Evolutionary conservation across 1,284 basidiomycete species (phyloP), one percentile per base, ranked within the genome.

Genomic region (Ceratobasidium sp.): DNA sequence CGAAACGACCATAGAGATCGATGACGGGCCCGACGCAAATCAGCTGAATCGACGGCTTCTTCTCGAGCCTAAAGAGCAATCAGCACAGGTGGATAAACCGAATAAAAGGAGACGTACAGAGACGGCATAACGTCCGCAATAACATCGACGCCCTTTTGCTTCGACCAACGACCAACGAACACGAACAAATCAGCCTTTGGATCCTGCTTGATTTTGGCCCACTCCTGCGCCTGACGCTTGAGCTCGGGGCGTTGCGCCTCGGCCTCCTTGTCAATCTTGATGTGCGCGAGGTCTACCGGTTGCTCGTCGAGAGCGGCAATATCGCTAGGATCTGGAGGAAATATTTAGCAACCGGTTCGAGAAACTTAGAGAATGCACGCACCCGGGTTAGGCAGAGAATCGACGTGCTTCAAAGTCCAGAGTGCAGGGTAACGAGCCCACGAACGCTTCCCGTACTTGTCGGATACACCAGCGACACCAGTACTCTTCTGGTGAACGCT

Each of bases 141-240:
- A 67, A 97, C 86, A 85, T 97, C 95, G 40, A 97, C 95, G 82
- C 95, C 95, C 85, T 97, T 97, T 84, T 97, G 95, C 85, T 97
- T 97, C 3, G 95, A 97, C 95, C 95, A 97, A 80, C 95, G 92
- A 83, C 95, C 95, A 80, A 97, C 95, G 84, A 97, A 97, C 80
- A 97, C 95, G 82, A 97, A 97, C 62, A 97, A 84, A 83, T 96
- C 95, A 2, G 95, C 91, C 68, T 93, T 86, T 2, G 95, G 92
- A 81, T 97, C 95, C 83, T 97, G 95, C 82, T 91, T 92, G 83
- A 97, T 91, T 68, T 91, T 90, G 52, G 95, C 95, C 95, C 95
- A 97, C 83, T 96, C 94, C 81, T 97, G 95, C 29, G 95, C 94
- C 82, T 95, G 93, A 25, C 95, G 90, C 85, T 97, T 97, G 82